These are phyloP conservation scores for Candida tallmaniae DNA, from an alignment of 805 yeast species.

Conservation along the genomic window DNA sequence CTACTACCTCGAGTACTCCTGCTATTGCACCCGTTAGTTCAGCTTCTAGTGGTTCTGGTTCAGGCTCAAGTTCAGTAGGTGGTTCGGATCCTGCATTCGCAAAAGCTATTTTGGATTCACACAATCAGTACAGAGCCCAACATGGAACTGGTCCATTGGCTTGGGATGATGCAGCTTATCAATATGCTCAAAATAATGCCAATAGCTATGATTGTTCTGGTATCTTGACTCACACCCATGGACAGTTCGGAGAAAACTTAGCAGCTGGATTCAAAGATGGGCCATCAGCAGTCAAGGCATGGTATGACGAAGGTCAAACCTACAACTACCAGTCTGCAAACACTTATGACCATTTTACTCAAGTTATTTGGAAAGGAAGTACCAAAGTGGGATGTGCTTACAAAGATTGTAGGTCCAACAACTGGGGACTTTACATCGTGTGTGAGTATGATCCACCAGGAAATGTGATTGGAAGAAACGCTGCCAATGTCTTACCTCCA, in stretches of 20 bases:
- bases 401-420: conserved; percentile 46
- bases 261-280: conserved; percentile 33
- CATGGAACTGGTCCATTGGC: conserved; percentile 49
- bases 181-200: conserved; percentile 49
- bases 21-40: conserved; percentile 7
- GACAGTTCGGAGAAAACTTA: conserved; percentile 37
- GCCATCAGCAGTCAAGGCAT: conserved; percentile 31
- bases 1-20: conserved; percentile 4
- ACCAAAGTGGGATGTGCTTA: conserved; percentile 70
- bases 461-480: conserved; percentile 48
- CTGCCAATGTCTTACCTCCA: conserved; percentile 16
- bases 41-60: conserved; percentile 3
- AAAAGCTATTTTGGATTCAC: conserved; percentile 48
- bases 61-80: conserved; percentile 9
- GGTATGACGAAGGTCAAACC: conserved; percentile 36
- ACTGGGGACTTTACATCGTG: conserved; percentile 55
- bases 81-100: conserved; percentile 31
- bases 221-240: conserved; percentile 34
- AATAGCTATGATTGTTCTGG: conserved; percentile 46
- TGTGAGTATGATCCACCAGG: conserved; percentile 81
- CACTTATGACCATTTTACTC: conserved; percentile 65
- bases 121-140: conserved; percentile 52
- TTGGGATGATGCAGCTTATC: conserved; percentile 55
- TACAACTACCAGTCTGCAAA: conserved; percentile 29
- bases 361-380: conserved; percentile 66